Base-by-base conservation (phyloP, 345 rosid genomes). In the Bruguiera sexangula region DNA sequence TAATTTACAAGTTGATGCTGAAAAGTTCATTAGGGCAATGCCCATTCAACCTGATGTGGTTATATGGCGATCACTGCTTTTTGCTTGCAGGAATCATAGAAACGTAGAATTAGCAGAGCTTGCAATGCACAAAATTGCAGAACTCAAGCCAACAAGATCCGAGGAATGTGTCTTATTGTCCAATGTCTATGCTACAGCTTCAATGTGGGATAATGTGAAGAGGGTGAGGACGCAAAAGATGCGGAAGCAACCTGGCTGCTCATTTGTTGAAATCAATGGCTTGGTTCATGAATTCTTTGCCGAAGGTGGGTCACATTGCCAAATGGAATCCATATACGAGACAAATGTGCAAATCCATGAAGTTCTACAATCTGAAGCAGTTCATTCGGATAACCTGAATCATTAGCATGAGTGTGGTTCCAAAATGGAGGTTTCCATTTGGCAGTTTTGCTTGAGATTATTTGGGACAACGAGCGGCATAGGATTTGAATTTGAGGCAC, bases 171-270 rank as follows among this genome's bases (percentile, higher is more conserved):
- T 51, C 22, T 34, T 69, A 8, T 29, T 69, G 20, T 60, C 73
- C 66, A 27, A 69, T 51, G 59, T 62, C 1, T 69, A 69, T 11
- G 65, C 73, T 30, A 48, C 58, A 51, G 66, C 66, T 46, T 69
- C 66, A 4, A 69, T 65, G 50, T 69, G 73, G 73, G 73, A 30
- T 48, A 65, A 48, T 46, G 66, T 69, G 66, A 69, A 51, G n/a
- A 60, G 31, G 18, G 66, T 51, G 30, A 69, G 73, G 46, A 48
- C 30, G 9, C 65, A 50, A 10, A 69, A 69, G 32, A 69, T 46
- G 51, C 18, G 29, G 27, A 69, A 69, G 65, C 37, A 69, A 69
- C 72, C 58, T 3, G 72, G 72, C 46, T 69, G 72, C 65, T 69
- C 72, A 18, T 69, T 19, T 22, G 65, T 69, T 29, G 72, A 69